phyloP scores from a whole-genome alignment of 164 flowering plant species.

The Paratinospora sagittata region DNA sequence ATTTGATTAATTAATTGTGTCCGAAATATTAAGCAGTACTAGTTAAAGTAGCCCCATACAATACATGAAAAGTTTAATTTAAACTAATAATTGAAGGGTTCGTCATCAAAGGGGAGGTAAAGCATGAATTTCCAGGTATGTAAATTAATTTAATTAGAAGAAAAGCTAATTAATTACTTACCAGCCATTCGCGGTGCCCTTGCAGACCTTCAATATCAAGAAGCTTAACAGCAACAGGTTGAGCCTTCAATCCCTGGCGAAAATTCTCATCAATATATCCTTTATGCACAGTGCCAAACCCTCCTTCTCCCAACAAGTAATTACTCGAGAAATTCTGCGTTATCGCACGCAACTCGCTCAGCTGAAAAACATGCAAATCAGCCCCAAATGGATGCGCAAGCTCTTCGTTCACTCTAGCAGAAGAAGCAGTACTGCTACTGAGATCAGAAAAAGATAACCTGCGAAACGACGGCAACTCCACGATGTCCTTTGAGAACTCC shows the following conservation, averaged over 20 bases:
- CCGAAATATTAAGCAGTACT: too few relatives aligned
- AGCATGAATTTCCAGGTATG: too few relatives aligned
- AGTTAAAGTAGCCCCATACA: too few relatives aligned
- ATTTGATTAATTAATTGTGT: too few relatives aligned
- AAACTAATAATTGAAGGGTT: too few relatives aligned
- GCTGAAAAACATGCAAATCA: constrained; percentile 63
- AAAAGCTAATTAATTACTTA: too few relatives aligned
- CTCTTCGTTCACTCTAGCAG: constrained; percentile 61
- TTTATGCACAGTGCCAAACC: constrained; percentile 93
- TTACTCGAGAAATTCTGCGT: constrained; percentile 80
- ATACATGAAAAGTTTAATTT: too few relatives aligned
- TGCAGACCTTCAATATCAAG: constrained; percentile 89
- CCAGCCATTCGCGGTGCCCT: constrained; percentile 99
- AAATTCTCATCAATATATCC: constrained; percentile 79
- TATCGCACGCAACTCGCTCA: constrained; percentile 61
- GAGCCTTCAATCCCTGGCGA: constrained; percentile 71
- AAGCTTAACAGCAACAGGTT: constrained; percentile 95
- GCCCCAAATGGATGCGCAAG: constrained; percentile 67
- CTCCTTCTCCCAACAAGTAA: constrained; percentile 86
- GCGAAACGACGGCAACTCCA: constrained; percentile 63
- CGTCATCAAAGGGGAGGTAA: too few relatives aligned
- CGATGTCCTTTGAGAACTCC: constrained; percentile 58
- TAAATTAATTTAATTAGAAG: too few relatives aligned
- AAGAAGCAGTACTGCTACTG: constrained; percentile 53
- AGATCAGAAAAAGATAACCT: constrained; percentile 70